Evolutionary conservation across 225 moss, liverwort and hornwort species (phyloP).

Genomic region (Sphagnum contortum): DNA sequence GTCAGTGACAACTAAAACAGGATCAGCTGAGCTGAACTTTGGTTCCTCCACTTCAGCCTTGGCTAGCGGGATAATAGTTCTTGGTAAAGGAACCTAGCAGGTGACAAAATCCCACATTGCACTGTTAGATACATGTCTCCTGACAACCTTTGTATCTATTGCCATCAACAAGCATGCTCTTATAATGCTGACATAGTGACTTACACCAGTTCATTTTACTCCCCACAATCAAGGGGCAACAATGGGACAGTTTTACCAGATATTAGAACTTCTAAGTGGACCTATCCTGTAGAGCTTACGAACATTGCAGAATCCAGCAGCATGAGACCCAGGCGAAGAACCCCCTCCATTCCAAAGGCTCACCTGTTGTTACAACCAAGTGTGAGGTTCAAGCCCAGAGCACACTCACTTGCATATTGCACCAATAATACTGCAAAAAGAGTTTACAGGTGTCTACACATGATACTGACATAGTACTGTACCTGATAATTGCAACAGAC

Average conservation of each 20-base stretch:
- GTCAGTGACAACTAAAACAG: constrained; percentile 61
- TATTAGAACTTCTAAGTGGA: background rate
- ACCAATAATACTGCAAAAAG: no score
- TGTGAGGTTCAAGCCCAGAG: constrained; percentile 22
- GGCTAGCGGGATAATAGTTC: constrained; percentile 59
- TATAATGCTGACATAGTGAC: no score
- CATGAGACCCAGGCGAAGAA: constrained; percentile 50
- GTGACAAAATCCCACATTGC: constrained; percentile 8
- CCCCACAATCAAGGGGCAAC: no score
- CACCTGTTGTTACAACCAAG: constrained; percentile 47
- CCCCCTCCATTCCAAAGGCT: constrained; percentile 78
- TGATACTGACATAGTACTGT: no score
- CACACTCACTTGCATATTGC: no score
- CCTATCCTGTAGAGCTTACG: constrained; percentile 45
- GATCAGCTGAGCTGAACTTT: constrained; percentile 62
- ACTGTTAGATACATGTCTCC: constrained; percentile 12
- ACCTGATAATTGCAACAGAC: no score
- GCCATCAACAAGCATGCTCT: no score
- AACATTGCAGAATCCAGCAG: constrained; percentile 68
- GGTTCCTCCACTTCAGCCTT: constrained; percentile 85
- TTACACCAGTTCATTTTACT: no score
- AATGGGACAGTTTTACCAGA: no score
- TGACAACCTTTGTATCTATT: background rate
- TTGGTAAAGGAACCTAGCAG: constrained; percentile 60
- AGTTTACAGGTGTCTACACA: no score